These are phyloP conservation scores for Termitomyces sp. DNA, from an alignment of 768 basidiomycete genomes.

Conservation along the genomic window DNA sequence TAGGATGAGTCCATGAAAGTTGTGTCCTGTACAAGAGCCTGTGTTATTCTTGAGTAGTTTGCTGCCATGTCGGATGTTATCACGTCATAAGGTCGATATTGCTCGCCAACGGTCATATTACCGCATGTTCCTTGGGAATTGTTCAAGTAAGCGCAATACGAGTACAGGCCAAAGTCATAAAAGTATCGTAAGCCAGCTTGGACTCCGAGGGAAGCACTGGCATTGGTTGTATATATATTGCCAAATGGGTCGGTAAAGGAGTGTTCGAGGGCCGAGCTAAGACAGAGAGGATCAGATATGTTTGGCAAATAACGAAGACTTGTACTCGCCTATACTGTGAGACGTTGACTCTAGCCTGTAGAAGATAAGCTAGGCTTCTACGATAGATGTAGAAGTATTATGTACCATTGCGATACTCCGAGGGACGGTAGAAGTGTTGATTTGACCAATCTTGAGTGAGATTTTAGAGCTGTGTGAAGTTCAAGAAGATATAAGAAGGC, in stretches of 20 bases:
- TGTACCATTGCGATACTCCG: slow-evolving; percentile 69
- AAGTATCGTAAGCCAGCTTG: slow-evolving; percentile 57
- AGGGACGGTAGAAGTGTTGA: slow-evolving; percentile 69
- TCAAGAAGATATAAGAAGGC: slow-evolving; percentile 19
- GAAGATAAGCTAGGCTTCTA: background rate
- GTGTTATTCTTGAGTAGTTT: slow-evolving; percentile 56
- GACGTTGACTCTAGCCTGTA: slow-evolving; percentile 62
- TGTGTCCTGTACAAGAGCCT: slow-evolving; percentile 42
- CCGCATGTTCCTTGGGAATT: slow-evolving; percentile 56
- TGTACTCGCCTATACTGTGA: slow-evolving; percentile 61
- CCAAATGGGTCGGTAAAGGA: slow-evolving; percentile 53
- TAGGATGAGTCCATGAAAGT: slow-evolving; percentile 58
- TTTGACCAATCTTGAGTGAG: slow-evolving; percentile 67
- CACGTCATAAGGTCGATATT: slow-evolving; percentile 59
- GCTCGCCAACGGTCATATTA: slow-evolving; percentile 49
- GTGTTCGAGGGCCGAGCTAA: slow-evolving; percentile 45
- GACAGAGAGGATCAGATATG: background rate
- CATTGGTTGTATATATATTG: slow-evolving; percentile 62
- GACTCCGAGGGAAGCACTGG: slow-evolving; percentile 52
- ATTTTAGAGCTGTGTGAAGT: slow-evolving; percentile 19
- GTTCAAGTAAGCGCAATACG: slow-evolving; percentile 69
- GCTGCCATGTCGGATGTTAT: slow-evolving; percentile 62
- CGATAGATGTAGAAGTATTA: slow-evolving; percentile 1
- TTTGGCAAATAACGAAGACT: background rate
- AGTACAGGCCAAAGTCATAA: slow-evolving; percentile 80